Base-by-base conservation (phyloP, 139 green algal genomes). In the Micractinium conductrix region DNA sequence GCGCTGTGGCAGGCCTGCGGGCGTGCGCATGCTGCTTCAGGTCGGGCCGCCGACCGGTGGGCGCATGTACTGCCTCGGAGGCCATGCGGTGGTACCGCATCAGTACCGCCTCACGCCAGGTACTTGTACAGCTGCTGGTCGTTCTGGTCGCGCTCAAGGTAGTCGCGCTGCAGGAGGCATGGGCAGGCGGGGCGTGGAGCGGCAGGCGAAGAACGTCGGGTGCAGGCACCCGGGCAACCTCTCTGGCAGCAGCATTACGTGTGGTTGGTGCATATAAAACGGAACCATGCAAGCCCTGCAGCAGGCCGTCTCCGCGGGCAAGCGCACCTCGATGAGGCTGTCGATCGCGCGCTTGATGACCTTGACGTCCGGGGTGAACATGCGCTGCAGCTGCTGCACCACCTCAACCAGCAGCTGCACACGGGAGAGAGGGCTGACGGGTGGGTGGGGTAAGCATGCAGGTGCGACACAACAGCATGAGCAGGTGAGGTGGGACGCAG, bases 301-400 rank as follows among this genome's bases (percentile, higher is more conserved):
- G n/a, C n/a, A n/a, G n/a, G n/a, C n/a, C n/a, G n/a, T n/a, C n/a
- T n/a, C n/a, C n/a, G n/a, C n/a, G n/a, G n/a, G n/a, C n/a, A n/a
- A n/a, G 2, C 74, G 38, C 74, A 78, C 62, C 24, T 89, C 70
- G 74, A 99, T 99, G 35, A 99, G 91, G 81, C 97, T 92, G 91
- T 99, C 97, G 65, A 99, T 98, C 24, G 93, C 85, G 88, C 97
- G 96, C 94, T 99, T 99, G 91, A 99, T 98, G 9, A 97, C 89
- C 89, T 97, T 97, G 74, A 99, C 93, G 85, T 99, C 97, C 17
- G 97, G 96, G 84, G 96, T 94, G 94, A 99, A 99, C 96, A 98
- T 98, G 83, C 91, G 89, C 63, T 92, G 90, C 74, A 99, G 94
- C 94, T 99, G 97, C 88, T 97, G 90, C 79, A 99, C 93, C 62